Evolutionary conservation across 2,329 filamentous ascomycete species (phyloP).

Genomic region (Domatiomyces globalis): DNA sequence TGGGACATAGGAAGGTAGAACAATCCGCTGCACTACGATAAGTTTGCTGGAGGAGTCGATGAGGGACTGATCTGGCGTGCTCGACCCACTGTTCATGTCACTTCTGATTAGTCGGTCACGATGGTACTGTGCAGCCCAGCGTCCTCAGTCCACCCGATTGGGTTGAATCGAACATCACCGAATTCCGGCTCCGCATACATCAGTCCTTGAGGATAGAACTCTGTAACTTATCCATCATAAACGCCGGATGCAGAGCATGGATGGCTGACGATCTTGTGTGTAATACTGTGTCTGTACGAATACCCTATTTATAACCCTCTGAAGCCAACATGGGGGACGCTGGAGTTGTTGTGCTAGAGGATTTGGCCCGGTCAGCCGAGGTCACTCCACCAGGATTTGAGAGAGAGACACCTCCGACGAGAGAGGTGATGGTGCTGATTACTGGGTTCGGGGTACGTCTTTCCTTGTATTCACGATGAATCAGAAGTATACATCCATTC

Average conservation of each 20-base stretch:
- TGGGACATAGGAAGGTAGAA: too few relatives aligned
- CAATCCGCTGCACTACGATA: too few relatives aligned
- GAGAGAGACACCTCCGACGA: constrained; percentile 4
- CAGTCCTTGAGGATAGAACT: neutral
- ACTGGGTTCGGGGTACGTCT: constrained; percentile 32
- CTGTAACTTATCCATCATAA: neutral
- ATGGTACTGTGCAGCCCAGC: neutral
- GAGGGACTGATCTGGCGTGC: neutral
- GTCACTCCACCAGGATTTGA: neutral
- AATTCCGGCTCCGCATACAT: neutral
- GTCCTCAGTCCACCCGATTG: neutral
- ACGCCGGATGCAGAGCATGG: too few relatives aligned
- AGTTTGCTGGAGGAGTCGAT: neutral
- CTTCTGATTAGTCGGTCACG: neutral
- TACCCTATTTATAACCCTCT: neutral
- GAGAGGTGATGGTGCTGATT: constrained; percentile 36
- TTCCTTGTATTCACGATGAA: constrained; percentile 3
- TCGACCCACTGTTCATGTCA: neutral
- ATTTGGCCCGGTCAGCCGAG: neutral
- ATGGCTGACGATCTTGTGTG: neutral
- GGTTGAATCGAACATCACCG: neutral
- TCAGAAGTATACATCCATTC: neutral
- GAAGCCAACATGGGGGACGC: neutral
- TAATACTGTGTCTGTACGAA: neutral
- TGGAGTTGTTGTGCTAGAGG: neutral